Percentiles rank a stretch among this genome's conserved stretches.
phyloP scores from a whole-genome alignment of 1,284 basidiomycete species.

The Trametes pubescens region DNA sequence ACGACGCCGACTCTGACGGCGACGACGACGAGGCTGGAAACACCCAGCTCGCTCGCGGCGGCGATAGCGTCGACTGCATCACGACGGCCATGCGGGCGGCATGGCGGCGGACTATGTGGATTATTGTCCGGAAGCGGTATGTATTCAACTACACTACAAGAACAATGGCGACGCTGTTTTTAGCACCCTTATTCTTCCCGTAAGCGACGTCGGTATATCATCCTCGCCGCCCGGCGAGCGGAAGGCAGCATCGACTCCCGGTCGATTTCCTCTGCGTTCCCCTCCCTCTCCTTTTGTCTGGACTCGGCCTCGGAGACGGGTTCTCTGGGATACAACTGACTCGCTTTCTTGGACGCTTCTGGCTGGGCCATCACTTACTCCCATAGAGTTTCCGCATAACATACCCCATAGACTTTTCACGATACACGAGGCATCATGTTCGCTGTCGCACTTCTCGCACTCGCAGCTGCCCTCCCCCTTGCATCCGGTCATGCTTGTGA shows the following conservation, averaged over 20 bases:
- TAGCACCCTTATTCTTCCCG: conserved; percentile 26
- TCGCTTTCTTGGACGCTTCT: conserved; percentile 2
- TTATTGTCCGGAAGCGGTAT: conserved; percentile 24
- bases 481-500: conserved; percentile 30
- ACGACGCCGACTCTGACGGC: conserved; percentile 1
- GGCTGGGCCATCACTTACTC: conserved; percentile 24
- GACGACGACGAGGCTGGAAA: conserved; percentile 7
- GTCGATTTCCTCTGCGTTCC: conserved; percentile 17
- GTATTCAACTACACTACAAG: conserved; percentile 14
- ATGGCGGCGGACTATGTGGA: conserved; percentile 7
- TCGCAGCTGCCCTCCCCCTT: conserved; percentile 25
- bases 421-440: conserved; percentile 18
- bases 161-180: conserved; percentile 23
- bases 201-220: conserved; percentile 25
- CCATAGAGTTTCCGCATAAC: conserved; percentile 5
- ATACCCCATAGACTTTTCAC: conserved; percentile 6
- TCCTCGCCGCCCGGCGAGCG: conserved; percentile 2
- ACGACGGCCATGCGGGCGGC: conserved; percentile 2
- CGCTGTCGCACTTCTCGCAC: conserved; percentile 13
- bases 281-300: conserved; percentile 12
- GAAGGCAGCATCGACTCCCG: conserved; percentile 18
- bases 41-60: conserved; percentile 6
- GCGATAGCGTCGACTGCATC: not conserved
- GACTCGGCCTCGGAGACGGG: conserved; percentile 23
- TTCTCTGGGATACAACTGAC: conserved; percentile 12